Conservation (phyloP, 1,284 basidiomycete species). For the Coniferiporia sulphurascens region DNA sequence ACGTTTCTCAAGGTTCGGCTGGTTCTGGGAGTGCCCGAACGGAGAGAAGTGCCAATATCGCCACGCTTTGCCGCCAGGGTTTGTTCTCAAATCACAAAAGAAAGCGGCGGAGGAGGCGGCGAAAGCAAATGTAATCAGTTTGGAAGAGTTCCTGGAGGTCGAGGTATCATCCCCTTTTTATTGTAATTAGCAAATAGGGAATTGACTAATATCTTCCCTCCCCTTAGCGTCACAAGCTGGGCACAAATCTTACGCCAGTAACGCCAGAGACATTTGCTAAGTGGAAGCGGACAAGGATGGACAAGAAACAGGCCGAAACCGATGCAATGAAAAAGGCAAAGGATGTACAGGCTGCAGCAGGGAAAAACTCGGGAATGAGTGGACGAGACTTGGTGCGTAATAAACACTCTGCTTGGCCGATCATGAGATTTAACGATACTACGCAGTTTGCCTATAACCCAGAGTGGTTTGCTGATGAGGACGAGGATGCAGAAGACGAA, state of each 20-base stretch:
- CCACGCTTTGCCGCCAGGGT: conserved; percentile 94
- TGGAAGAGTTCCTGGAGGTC: conserved; percentile 97
- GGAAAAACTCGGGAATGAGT: conserved; percentile 91
- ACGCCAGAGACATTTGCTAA: conserved; percentile 88
- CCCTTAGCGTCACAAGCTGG: conserved; percentile 86
- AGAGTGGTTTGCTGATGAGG: conserved; percentile 88
- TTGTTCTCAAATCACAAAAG: conserved; percentile 88
- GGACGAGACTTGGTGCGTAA: conserved; percentile 85
- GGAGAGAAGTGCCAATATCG: conserved; percentile 90
- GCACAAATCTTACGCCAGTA: conserved; percentile 91
- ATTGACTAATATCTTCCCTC: not conserved
- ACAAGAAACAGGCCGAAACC: conserved; percentile 87
- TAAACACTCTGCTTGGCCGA: conserved; percentile 4
- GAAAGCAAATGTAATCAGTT: conserved; percentile 84
- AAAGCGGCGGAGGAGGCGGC: conserved; percentile 82
- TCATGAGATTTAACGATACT: conserved; percentile 11
- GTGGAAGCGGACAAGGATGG: conserved; percentile 93
- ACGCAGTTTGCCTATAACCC: conserved; percentile 90
- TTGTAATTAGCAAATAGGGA: not conserved
- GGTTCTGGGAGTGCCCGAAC: conserved; percentile 93
- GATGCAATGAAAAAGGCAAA: conserved; percentile 85
- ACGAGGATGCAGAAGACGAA: conserved; percentile 70
- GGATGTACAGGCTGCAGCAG: conserved; percentile 78
- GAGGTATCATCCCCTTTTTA: conserved; percentile 54
- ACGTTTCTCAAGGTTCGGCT: conserved; percentile 58